phyloP scores from a whole-genome alignment of 371 early-diverging fungal genomes.

The Mortierella sp. region DNA sequence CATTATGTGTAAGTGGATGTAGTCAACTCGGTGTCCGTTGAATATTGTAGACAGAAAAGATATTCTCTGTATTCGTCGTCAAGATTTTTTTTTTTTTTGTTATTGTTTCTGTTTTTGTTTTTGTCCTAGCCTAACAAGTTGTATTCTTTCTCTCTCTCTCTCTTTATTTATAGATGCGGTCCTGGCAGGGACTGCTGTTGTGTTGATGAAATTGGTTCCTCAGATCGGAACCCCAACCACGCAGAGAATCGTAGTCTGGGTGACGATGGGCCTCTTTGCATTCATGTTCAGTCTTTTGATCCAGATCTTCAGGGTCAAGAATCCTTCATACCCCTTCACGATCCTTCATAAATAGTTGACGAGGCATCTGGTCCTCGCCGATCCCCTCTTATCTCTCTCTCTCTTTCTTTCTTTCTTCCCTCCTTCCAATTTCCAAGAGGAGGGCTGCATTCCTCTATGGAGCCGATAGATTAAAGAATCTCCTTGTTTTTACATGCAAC shows the following conservation, averaged over 20 bases:
- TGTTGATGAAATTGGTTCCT: conserved; percentile 54
- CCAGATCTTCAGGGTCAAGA: conserved; percentile 76
- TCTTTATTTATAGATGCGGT: conserved; percentile 24
- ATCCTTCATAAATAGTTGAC: conserved; percentile 60
- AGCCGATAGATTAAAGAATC: no score
- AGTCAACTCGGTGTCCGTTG: background rate
- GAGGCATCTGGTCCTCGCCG: no score
- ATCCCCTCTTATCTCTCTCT: no score
- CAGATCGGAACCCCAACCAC: conserved; percentile 39
- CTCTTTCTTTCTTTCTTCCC: no score
- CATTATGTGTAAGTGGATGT: conserved; percentile 71
- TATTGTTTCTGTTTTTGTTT: no score
- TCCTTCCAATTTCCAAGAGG: no score
- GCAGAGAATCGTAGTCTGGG: conserved; percentile 69
- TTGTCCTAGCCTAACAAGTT: background rate
- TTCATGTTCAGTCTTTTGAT: conserved; percentile 73
- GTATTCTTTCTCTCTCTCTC: no score
- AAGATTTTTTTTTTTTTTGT: no score
- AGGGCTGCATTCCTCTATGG: no score
- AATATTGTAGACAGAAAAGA: background rate
- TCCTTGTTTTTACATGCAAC: no score
- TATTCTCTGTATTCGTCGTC: no score
- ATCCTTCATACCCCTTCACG: conserved; percentile 80
- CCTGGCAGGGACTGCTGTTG: conserved; percentile 28
- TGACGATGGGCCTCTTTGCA: conserved; percentile 61